Base-by-base conservation (phyloP, 2,329 filamentous ascomycete genomes). In the Botrytis porri region DNA sequence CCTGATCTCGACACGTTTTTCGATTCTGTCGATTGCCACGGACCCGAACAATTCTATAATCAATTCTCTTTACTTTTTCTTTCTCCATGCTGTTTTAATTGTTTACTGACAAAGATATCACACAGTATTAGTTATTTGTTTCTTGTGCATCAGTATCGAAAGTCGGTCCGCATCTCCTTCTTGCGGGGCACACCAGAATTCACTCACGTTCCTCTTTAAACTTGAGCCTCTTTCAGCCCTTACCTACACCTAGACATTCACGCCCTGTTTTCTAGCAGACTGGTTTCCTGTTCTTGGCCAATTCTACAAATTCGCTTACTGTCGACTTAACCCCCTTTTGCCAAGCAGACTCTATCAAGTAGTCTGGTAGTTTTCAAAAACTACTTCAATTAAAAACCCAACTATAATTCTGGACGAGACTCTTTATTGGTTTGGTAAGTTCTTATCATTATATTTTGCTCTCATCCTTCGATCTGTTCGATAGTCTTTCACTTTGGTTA, bases 61-160 rank as follows among this genome's bases (percentile, higher is more conserved):
- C 25, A 16, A 29, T 6, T 16, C 9, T 63, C 9, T 39, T 6
- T 67, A 3, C 41, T 14, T 54, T 29, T 65, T 25, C 16, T 20
- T n/a, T 37, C 18, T 39, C n/a, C 7, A n/a, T 41, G 14, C 65
- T 16, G n/a, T 32, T 43, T 6, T 69, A 32, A n/a, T 41, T 25
- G 4, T 25, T 43, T 69, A 69, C 65, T 69, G 48, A 69, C 48
- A 32, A 57, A 41, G 10, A 32, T 32, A 51, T 41, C 39, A 37
- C 35, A 37, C 48, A 57, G 65, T 25, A 57, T 41, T 41, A 41
- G 65, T 41, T 57, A 32, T 69, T 69, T 37, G n/a, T 48, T 69
- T 69, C 65, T 57, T 57, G 64, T 67, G 65, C 65, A 37, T 48
- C 65, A 69, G 35, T 69, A 41, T 59, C 25, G n/a, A 69, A 57